These are phyloP conservation scores for Trichoderma sp. DNA, from an alignment of 2,329 filamentous ascomycete species.

Conservation along the genomic window DNA sequence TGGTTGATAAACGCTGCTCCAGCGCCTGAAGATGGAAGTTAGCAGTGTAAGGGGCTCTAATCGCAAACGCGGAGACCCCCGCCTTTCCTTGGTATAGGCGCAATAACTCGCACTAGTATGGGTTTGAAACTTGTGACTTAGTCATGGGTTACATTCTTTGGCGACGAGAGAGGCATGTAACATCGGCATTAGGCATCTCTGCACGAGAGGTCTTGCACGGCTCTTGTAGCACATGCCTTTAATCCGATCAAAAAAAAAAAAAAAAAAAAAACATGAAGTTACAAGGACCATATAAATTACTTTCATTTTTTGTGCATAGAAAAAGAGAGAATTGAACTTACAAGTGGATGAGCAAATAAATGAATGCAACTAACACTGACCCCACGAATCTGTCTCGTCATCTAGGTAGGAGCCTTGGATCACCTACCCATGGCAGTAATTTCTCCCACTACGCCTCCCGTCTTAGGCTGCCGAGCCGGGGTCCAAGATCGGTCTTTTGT, in stretches of 20 bases:
- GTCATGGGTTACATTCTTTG: conserved; percentile 17
- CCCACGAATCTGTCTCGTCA: background rate
- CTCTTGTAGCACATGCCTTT: background rate
- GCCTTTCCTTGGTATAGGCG: conserved; percentile 14
- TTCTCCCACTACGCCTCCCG: background rate
- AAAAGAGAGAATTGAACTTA: too few relatives aligned
- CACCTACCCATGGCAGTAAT: background rate
- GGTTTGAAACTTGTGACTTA: background rate
- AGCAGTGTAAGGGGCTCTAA: background rate
- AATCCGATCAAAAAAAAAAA: background rate
- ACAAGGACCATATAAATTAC: background rate
- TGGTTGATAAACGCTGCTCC: background rate
- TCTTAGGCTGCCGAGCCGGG: conserved; percentile 4
- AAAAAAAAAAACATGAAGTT: background rate
- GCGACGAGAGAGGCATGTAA: conserved; percentile 23
- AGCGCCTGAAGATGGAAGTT: conserved; percentile 14
- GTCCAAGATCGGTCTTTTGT: background rate
- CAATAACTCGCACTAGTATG: background rate
- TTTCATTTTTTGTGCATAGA: too few relatives aligned
- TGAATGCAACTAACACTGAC: background rate
- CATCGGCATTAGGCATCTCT: background rate
- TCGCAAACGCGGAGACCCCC: conserved; percentile 12
- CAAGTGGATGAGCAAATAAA: background rate
- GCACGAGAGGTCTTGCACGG: background rate
- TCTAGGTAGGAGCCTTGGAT: background rate